Conservation (phyloP, 108 stramenopile genomes). For the Asterionellopsis glacialis region DNA sequence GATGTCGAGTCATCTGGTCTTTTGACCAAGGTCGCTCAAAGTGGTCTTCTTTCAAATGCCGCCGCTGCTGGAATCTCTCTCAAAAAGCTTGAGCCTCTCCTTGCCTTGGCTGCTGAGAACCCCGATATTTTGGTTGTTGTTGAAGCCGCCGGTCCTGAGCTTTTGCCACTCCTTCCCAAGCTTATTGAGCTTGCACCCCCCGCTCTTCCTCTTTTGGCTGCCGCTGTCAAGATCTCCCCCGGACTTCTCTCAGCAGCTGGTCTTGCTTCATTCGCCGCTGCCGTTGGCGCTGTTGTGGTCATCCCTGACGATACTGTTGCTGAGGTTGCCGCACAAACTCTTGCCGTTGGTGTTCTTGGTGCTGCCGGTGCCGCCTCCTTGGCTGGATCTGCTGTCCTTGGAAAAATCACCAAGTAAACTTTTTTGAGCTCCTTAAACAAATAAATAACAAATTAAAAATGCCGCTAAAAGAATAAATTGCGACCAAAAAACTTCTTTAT, state of each 20-base stretch:
- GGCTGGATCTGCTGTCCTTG: constrained; percentile 65
- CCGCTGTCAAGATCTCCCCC: constrained; percentile 56
- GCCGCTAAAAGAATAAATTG: too few species aligned
- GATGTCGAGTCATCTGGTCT: constrained; percentile 58
- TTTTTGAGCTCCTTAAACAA: neutral
- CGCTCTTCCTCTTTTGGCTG: constrained; percentile 71
- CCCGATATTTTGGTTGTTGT: constrained; percentile 75
- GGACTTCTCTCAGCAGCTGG: constrained; percentile 40
- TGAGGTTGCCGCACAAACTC: constrained; percentile 74
- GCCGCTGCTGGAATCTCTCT: constrained; percentile 73
- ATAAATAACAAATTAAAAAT: too few species aligned
- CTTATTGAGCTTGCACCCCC: constrained; percentile 71
- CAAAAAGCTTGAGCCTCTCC: constrained; percentile 78
- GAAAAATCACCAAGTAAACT: constrained; percentile 54
- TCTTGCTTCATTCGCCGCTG: constrained; percentile 52
- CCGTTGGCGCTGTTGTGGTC: constrained; percentile 50
- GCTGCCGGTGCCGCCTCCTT: constrained; percentile 58
- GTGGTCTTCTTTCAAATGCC: constrained; percentile 83
- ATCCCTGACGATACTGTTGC: constrained; percentile 81
- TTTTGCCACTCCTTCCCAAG: constrained; percentile 76
- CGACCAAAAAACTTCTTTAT: too few species aligned
- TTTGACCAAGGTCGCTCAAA: constrained; percentile 68
- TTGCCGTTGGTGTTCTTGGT: constrained; percentile 66
- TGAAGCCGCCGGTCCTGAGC: constrained; percentile 82
- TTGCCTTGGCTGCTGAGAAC: constrained; percentile 62